Evolutionary conservation across 495 filamentous ascomycete species (phyloP).

Genomic region (Talaromyces wortmannii): DNA sequence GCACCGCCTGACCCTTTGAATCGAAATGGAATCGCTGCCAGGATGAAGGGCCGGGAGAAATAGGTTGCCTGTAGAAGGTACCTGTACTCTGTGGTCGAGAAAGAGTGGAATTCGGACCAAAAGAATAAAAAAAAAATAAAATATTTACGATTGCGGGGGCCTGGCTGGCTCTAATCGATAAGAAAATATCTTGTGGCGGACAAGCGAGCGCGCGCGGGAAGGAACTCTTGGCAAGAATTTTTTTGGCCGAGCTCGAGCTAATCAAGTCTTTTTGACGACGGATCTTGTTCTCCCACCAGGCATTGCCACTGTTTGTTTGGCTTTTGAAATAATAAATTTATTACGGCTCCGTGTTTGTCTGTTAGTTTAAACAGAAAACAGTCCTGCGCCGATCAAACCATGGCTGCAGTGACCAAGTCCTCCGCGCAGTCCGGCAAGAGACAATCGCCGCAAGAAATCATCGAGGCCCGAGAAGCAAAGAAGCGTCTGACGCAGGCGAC

Average conservation of each 20-base stretch:
- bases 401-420: slow-evolving; percentile 1
- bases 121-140: slow-evolving; percentile 6
- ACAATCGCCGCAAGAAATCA: slow-evolving; percentile 1
- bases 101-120: not conserved
- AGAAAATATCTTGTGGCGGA: slow-evolving; percentile 31
- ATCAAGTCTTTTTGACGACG: not conserved
- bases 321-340: no score
- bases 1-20: slow-evolving; percentile 76
- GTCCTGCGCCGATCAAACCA: not conserved
- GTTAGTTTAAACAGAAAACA: not conserved
- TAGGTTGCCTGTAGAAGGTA: not conserved
- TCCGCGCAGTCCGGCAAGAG: not conserved
- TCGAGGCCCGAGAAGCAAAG: slow-evolving; percentile 24
- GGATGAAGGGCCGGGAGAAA: slow-evolving; percentile 2
- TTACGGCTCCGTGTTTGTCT: no score
- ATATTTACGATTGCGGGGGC: slow-evolving; percentile 4
- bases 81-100: not conserved
- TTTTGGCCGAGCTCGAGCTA: slow-evolving; percentile 1
- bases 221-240: slow-evolving; percentile 21
- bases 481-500: slow-evolving; percentile 54
- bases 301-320: no score
- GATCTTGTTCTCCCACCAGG: no score
- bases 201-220: slow-evolving; percentile 20
- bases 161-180: slow-evolving; percentile 14
- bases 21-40: slow-evolving; percentile 69